Evolutionary conservation across 441 rosid species (phyloP).

Genomic region (Populus hybrid): DNA sequence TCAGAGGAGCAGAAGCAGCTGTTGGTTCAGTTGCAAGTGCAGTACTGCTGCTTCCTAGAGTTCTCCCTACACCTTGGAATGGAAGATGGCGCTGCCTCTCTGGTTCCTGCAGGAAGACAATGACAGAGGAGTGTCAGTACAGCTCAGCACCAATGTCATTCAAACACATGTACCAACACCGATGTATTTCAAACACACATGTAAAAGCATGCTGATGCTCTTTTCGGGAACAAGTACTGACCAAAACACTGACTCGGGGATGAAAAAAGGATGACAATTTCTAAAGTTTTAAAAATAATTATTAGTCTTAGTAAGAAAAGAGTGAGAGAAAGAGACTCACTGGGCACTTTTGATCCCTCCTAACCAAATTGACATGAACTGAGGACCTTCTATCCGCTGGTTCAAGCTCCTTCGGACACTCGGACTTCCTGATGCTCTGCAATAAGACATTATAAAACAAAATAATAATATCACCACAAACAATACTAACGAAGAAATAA

Average conservation of each 20-base stretch:
- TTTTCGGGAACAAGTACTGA: not conserved
- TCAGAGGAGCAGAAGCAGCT: conserved; percentile 24
- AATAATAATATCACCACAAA: not conserved
- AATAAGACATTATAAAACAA: not conserved
- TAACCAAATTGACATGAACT: conserved; percentile 33
- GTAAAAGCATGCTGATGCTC: not conserved
- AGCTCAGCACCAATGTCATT: not conserved
- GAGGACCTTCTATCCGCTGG: conserved; percentile 75
- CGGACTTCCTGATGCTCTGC: conserved; percentile 90
- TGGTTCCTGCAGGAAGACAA: conserved; percentile 49
- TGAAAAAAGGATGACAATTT: not conserved
- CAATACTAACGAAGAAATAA: not conserved
- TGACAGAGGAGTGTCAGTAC: not conserved
- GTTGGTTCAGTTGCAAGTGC: conserved; percentile 35
- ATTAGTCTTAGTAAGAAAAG: not conserved
- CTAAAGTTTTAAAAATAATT: not conserved
- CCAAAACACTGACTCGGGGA: not conserved
- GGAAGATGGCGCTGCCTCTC: conserved; percentile 51
- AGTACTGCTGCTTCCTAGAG: conserved; percentile 41
- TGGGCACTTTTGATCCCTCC: conserved; percentile 68
- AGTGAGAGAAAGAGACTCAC: conserved; percentile 39
- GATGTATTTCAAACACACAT: not conserved
- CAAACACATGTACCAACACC: not conserved
- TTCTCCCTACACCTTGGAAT: conserved; percentile 59
- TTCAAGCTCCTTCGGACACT: conserved; percentile 96